Percentiles rank a stretch among this genome's conserved stretches.
Conservation (phyloP, 1,284 basidiomycete species). For the Pseudozyma sp. region DNA sequence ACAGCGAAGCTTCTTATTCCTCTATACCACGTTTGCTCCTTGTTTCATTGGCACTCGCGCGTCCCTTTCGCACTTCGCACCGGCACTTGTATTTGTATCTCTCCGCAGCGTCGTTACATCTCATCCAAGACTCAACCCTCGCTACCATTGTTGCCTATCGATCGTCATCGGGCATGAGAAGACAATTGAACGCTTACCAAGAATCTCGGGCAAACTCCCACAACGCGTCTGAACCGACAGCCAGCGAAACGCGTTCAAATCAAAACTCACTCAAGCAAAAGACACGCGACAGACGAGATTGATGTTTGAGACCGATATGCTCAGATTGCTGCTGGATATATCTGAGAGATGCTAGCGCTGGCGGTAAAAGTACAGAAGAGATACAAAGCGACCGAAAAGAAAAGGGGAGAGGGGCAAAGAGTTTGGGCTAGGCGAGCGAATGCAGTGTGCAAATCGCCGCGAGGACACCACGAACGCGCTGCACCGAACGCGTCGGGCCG, state of each 20-base stretch:
- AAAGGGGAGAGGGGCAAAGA: conserved; percentile 12
- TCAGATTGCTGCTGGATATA: conserved; percentile 61
- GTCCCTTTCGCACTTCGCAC: background rate
- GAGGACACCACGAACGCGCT: conserved; percentile 46
- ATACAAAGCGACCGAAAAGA: conserved; percentile 51
- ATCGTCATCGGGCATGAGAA: background rate
- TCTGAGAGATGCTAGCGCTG: conserved; percentile 57
- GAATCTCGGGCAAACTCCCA: too few species aligned
- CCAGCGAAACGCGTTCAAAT: too few species aligned
- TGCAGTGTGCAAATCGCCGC: background rate
- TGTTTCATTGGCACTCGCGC: background rate
- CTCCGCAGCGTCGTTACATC: background rate
- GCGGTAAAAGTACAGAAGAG: conserved; percentile 59
- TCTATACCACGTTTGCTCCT: background rate
- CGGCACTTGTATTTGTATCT: conserved; percentile 3
- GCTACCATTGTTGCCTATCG: background rate
- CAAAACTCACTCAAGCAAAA: background rate
- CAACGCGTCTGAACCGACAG: too few species aligned
- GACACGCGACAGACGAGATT: conserved; percentile 2
- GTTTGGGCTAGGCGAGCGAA: conserved; percentile 13
- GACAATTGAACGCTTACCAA: too few species aligned
- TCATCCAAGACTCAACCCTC: background rate
- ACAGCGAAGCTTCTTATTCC: background rate
- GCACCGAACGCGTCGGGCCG: conserved; percentile 45
- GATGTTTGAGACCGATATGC: conserved; percentile 49